Conservation (phyloP, 129 eudicot genomes). For the Mikania micrantha region DNA sequence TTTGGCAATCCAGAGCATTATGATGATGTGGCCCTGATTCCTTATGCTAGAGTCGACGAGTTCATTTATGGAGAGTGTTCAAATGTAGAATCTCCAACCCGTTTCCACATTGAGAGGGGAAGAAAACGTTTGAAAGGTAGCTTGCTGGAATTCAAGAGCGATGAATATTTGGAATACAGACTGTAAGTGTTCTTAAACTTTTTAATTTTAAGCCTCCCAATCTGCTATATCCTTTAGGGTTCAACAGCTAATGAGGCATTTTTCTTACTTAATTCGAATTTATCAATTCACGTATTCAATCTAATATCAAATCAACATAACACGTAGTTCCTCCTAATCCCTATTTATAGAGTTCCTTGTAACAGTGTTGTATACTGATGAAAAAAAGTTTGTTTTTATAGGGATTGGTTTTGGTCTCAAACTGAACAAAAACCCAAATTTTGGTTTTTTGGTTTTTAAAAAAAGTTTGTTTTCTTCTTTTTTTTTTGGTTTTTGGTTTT, state of each 20-base stretch:
- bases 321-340: neutral
- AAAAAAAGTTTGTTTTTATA: too few relatives aligned
- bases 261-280: too few relatives aligned
- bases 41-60: conserved; percentile 79
- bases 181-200: conserved; percentile 47
- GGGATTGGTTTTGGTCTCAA: too few relatives aligned
- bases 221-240: neutral
- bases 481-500: too few relatives aligned
- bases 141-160: conserved; percentile 62
- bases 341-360: neutral
- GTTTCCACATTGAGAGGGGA: conserved; percentile 89
- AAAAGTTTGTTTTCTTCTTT: too few relatives aligned
- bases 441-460: too few relatives aligned
- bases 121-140: conserved; percentile 71
- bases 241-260: too few relatives aligned
- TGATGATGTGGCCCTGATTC: conserved; percentile 92
- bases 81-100: conserved; percentile 81
- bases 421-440: too few relatives aligned
- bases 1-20: conserved; percentile 62
- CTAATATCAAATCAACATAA: neutral
- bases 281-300: too few relatives aligned
- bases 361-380: neutral
- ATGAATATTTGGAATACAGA: conserved; percentile 78
- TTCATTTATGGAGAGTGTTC: conserved; percentile 81
- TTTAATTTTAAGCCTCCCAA: neutral